Evolutionary conservation across 2,329 filamentous ascomycete genomes (phyloP), one percentile per base, ranked within the genome.

Genomic region (Fusarium sp.): DNA sequence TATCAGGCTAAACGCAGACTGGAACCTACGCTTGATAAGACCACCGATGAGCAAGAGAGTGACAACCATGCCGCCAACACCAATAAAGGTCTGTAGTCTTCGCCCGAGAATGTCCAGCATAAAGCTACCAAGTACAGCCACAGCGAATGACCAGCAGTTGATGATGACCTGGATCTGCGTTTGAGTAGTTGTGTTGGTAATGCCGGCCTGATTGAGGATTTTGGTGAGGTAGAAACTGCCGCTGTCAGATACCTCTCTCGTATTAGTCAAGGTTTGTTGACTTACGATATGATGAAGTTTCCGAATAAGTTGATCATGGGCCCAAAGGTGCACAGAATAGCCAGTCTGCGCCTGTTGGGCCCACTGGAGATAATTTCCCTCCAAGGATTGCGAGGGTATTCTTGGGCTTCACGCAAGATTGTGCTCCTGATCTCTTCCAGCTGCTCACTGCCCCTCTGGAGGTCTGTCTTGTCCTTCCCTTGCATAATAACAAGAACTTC

Each of bases 231-330:
- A 58, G 20, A 27, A 25, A 25, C 25, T 25, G 25, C 25, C 25
- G 25, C 25, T 25, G 5, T 25, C 25, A 25, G 25, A 25, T 25
- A 25, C 25, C 25, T 25, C 25, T 25, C 25, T 25, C 25, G 5
- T 25, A 25, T 25, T 25, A 25, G 25, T 25, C 25, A 25, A 25
- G 25, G 25, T 25, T 25, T 25, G 25, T 25, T 25, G 7, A 25
- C 55, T 33, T 9, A 53, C 55, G 55, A 58, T 18, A 58, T 58
- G 6, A 58, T 53, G 12, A 58, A 53, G 35, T 58, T 58, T 5
- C 45, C 55, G 39, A 58, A 58, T 7, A 58, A n/a, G 35, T 58
- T 53, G 17, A 53, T 58, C 55, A 58, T 58, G 6, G 55, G 55
- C 4, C 55, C 55, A 22, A 58, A 58, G 4, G 33, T 53, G 33